Conservation (phyloP, 805 yeast species). For the Saturnispora galanensis region DNA sequence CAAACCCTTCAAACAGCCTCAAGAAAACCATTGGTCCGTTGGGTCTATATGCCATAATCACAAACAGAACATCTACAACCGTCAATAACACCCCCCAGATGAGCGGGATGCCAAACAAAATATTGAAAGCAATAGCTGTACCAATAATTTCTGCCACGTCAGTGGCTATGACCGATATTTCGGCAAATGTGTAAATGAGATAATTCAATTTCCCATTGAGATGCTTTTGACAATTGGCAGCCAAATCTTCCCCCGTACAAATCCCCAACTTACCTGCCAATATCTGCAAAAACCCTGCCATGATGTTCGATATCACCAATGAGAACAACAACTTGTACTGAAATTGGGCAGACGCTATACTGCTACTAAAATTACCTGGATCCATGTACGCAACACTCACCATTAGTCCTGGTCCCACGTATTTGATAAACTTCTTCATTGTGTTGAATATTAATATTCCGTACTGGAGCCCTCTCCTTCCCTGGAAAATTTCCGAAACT, state of each 20-base stretch:
- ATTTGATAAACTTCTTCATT: conserved; percentile 30
- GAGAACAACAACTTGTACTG: conserved; percentile 72
- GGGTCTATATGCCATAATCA: conserved; percentile 80
- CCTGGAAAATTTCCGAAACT: background rate
- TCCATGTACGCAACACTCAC: conserved; percentile 94
- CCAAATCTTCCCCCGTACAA: conserved; percentile 88
- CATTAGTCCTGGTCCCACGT: conserved; percentile 93
- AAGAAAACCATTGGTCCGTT: conserved; percentile 70
- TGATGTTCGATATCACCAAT: conserved; percentile 65
- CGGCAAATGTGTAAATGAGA: conserved; percentile 67
- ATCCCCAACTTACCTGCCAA: conserved; percentile 84
- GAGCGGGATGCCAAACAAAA: conserved; percentile 70
- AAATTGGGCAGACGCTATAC: conserved; percentile 72
- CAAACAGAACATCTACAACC: conserved; percentile 75
- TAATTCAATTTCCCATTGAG: conserved; percentile 53
- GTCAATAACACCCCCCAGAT: conserved; percentile 79
- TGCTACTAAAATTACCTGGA: conserved; percentile 95
- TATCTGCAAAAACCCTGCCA: conserved; percentile 82
- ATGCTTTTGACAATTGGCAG: conserved; percentile 74
- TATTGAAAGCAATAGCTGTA: conserved; percentile 88
- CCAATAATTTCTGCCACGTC: conserved; percentile 97
- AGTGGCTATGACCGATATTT: conserved; percentile 86
- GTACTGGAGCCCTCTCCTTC: background rate
- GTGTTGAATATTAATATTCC: background rate
- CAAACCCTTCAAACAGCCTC: conserved; percentile 73